A percentile compares a stretch with the other conserved stretches of the same genome.
These are phyloP conservation scores for Sporisorium scitamineum DNA, from an alignment of 1,284 basidiomycete genomes.

Conservation along the genomic window DNA sequence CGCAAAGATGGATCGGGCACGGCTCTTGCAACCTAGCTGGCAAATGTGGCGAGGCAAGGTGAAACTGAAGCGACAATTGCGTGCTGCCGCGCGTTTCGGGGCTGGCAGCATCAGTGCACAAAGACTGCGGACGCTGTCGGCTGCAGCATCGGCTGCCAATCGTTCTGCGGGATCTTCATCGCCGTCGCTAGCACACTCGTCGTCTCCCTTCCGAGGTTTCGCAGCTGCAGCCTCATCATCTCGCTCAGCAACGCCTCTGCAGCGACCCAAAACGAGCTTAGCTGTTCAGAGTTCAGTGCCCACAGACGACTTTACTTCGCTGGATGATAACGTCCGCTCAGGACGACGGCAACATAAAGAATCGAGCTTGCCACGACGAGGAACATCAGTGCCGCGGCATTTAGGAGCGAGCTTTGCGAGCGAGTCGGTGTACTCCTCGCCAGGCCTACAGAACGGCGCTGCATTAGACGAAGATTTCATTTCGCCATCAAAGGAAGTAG, in stretches of 20 bases:
- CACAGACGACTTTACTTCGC: background rate
- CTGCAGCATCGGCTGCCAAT: constrained; percentile 28
- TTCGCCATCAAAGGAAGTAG: constrained; percentile 22
- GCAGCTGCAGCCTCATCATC: background rate
- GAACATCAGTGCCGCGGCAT: constrained; percentile 12
- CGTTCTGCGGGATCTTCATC: constrained; percentile 28
- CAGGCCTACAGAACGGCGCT: background rate
- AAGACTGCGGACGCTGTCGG: constrained; percentile 31
- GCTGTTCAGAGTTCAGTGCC: constrained; percentile 3
- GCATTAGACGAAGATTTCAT: background rate
- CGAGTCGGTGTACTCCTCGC: background rate
- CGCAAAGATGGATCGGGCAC: background rate
- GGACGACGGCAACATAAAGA: background rate
- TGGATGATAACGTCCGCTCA: background rate
- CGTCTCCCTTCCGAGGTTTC: constrained; percentile 17
- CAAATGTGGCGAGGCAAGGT: constrained; percentile 12
- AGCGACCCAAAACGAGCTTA: constrained; percentile 23
- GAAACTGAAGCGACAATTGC: constrained; percentile 17
- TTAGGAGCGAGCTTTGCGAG: constrained; percentile 1
- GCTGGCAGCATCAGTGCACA: constrained; percentile 26
- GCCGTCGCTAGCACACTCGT: constrained; percentile 11
- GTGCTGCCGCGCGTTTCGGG: constrained; percentile 36
- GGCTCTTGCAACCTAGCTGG: constrained; percentile 8
- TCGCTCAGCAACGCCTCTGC: constrained; percentile 1
- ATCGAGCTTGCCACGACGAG: constrained; percentile 8